phyloP scores from a whole-genome alignment of 306 rosid species.

The Begonia masoniana region DNA sequence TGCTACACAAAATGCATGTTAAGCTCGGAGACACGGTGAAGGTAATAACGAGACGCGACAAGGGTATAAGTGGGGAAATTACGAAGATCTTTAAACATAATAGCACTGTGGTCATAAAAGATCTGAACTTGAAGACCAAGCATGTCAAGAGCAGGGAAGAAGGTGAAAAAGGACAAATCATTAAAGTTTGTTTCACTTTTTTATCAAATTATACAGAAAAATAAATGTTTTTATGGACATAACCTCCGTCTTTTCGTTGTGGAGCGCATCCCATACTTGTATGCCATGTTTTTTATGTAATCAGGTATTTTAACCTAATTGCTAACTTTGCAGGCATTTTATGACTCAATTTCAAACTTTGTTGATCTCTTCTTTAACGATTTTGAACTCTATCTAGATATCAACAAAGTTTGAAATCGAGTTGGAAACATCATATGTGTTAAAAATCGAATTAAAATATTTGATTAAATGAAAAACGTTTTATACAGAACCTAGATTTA shows the following conservation, averaged over 20 bases:
- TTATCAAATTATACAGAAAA: not conserved
- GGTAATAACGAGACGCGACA: conserved; percentile 78
- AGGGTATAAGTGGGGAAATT: conserved; percentile 79
- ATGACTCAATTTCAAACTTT: not conserved
- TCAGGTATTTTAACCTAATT: too few species aligned
- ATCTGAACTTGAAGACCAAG: conserved; percentile 78
- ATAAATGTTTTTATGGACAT: too few species aligned
- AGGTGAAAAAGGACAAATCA: conserved; percentile 81
- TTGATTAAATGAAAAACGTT: too few species aligned
- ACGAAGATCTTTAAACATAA: conserved; percentile 59
- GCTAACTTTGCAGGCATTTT: not conserved
- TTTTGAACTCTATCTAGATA: not conserved
- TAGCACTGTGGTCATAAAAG: conserved; percentile 58
- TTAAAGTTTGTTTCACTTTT: conserved; percentile 44
- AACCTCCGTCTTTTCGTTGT: too few species aligned
- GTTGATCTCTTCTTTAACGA: not conserved
- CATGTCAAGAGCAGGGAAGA: conserved; percentile 77
- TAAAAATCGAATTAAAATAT: too few species aligned
- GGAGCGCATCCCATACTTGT: too few species aligned
- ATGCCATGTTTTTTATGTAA: too few species aligned
- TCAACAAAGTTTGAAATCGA: too few species aligned
- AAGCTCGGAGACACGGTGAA: conserved; percentile 84
- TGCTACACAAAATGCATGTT: conserved; percentile 84
- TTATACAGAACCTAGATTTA: too few species aligned
- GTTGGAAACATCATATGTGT: too few species aligned